phyloP scores from a whole-genome alignment of 2,329 filamentous ascomycete species.

The Claviceps sp. region DNA sequence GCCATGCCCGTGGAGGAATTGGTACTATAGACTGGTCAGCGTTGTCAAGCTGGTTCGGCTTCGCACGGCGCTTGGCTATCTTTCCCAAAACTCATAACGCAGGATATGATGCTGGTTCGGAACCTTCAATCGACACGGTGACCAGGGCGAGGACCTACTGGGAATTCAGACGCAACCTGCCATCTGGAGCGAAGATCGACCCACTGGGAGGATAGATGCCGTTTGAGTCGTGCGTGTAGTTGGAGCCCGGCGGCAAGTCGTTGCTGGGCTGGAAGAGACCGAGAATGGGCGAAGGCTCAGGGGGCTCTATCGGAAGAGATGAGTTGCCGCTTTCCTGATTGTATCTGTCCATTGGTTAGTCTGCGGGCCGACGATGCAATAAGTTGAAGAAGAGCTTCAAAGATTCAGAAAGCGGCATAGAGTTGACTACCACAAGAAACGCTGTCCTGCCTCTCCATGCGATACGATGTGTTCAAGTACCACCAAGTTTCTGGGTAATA shows the following conservation, averaged over 20 bases:
- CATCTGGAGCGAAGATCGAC: constrained; percentile 36
- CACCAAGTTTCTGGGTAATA: constrained; percentile 23
- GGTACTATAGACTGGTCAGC: constrained; percentile 23
- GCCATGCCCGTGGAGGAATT: constrained; percentile 41
- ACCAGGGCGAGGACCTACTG: constrained; percentile 32
- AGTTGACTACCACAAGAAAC: constrained; percentile 18
- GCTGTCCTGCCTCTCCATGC: constrained; percentile 24
- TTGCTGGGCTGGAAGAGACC: constrained; percentile 35
- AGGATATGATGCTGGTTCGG: background rate
- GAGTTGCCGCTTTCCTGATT: constrained; percentile 38
- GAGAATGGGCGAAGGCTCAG: constrained; percentile 37
- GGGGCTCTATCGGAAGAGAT: constrained; percentile 39
- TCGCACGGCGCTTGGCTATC: background rate
- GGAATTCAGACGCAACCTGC: constrained; percentile 39
- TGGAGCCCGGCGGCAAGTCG: constrained; percentile 29
- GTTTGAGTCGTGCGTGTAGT: constrained; percentile 36
- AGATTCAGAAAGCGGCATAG: constrained; percentile 5
- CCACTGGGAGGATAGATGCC: constrained; percentile 32
- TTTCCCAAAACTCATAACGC: background rate
- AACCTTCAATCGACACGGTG: background rate
- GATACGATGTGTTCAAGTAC: constrained; percentile 17
- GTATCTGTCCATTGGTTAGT: constrained; percentile 29
- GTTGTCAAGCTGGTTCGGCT: constrained; percentile 5
- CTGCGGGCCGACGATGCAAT: constrained; percentile 5
- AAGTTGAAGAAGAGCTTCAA: constrained; percentile 4